phyloP scores from a whole-genome alignment of 345 rosid species.

The Lumnitzera littorea region DNA sequence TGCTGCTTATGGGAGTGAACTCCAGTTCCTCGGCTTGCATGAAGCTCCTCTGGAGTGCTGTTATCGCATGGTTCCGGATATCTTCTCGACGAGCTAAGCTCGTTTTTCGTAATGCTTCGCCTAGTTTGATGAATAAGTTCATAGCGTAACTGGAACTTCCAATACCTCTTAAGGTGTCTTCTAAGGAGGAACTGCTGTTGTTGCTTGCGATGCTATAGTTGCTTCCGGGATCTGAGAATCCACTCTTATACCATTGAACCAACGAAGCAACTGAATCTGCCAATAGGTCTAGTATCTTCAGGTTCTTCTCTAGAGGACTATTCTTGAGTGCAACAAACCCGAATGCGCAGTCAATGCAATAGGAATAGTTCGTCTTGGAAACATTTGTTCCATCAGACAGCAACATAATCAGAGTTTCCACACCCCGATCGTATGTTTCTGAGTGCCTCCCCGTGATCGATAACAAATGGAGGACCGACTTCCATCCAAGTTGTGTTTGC shows the following conservation, averaged over 20 bases:
- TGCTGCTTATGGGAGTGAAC: slow-evolving; percentile 48
- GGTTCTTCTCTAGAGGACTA: slow-evolving; percentile 62
- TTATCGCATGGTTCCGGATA: slow-evolving; percentile 63
- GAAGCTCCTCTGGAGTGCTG: slow-evolving; percentile 49
- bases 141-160: slow-evolving; percentile 24
- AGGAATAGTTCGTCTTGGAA: slow-evolving; percentile 48
- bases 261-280: slow-evolving; percentile 50
- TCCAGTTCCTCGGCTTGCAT: slow-evolving; percentile 52
- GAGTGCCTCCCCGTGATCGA: slow-evolving; percentile 63
- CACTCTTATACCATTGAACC: slow-evolving; percentile 45
- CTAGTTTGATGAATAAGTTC: slow-evolving; percentile 59
- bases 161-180: slow-evolving; percentile 34
- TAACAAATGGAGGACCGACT: slow-evolving; percentile 60
- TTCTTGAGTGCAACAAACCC: slow-evolving; percentile 67
- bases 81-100: slow-evolving; percentile 80
- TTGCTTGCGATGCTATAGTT: slow-evolving; percentile 40
- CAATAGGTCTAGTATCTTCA: slow-evolving; percentile 60
- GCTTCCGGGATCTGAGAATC: slow-evolving; percentile 30
- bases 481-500: slow-evolving; percentile 75
- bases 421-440: slow-evolving; percentile 66
- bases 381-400: slow-evolving; percentile 45
- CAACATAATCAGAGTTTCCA: slow-evolving; percentile 54
- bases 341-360: slow-evolving; percentile 72
- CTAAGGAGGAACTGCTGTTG: slow-evolving; percentile 48
- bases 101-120: slow-evolving; percentile 73